Conservation (phyloP, 225 moss, liverwort and hornwort species). For the Pseudisothecium myosuroides region DNA sequence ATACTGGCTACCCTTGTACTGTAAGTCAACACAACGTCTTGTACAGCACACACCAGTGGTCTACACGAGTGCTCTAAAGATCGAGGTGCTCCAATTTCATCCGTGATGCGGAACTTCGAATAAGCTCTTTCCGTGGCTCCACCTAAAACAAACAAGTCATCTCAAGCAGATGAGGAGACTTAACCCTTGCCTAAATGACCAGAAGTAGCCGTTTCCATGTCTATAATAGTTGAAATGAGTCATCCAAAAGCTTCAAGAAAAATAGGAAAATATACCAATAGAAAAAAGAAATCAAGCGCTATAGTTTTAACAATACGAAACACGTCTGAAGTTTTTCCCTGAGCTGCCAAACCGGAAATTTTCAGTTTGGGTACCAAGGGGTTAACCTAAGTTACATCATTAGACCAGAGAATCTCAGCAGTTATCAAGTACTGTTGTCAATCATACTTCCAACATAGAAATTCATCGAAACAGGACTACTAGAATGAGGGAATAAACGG, state of each 20-base stretch:
- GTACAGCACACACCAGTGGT: not conserved
- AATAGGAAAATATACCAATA: not conserved
- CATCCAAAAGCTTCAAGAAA: not conserved
- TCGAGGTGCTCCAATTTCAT: slow-evolving; percentile 37
- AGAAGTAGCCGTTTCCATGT: not conserved
- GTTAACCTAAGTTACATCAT: not conserved
- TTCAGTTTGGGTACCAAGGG: not conserved
- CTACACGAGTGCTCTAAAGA: slow-evolving; percentile 1
- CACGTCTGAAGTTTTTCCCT: not conserved
- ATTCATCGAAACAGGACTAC: not conserved
- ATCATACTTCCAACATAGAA: not conserved
- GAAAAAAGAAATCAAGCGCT: not conserved
- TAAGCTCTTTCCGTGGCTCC: slow-evolving; percentile 81
- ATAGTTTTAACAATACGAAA: not conserved
- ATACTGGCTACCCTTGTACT: not conserved
- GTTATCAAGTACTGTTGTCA: not conserved
- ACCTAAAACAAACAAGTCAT: slow-evolving; percentile 26
- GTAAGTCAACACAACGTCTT: not conserved
- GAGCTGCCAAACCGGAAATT: not conserved
- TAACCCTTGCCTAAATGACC: not conserved
- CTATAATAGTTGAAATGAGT: not conserved
- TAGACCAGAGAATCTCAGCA: not conserved
- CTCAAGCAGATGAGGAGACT: not conserved
- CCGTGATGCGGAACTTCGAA: slow-evolving; percentile 53
- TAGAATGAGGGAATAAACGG: not conserved